Evolutionary conservation across 2,329 filamentous ascomycete species (phyloP).

Genomic region (Cryphonectria naterciae): DNA sequence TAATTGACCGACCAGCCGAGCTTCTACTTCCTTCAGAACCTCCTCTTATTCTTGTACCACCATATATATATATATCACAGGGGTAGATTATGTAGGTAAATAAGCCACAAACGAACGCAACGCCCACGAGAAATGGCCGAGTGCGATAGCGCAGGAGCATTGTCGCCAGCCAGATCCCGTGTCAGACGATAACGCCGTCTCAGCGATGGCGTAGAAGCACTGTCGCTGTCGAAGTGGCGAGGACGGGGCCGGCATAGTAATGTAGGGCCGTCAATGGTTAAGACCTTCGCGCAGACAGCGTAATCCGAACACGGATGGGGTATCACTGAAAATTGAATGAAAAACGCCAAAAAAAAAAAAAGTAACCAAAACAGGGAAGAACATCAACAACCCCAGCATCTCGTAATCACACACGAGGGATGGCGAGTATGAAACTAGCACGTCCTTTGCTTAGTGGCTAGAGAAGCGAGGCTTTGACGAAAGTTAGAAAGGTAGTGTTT

Average conservation of each 20-base stretch:
- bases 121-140: slow-evolving; percentile 28
- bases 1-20: not conserved
- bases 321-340: slow-evolving; percentile 50
- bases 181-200: slow-evolving; percentile 53
- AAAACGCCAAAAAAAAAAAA: slow-evolving; percentile 32
- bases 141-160: slow-evolving; percentile 59
- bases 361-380: slow-evolving; percentile 32
- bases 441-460: not conserved
- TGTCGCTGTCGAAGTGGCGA: slow-evolving; percentile 53
- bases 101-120: slow-evolving; percentile 23
- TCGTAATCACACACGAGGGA: not conserved
- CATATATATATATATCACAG: too few species aligned
- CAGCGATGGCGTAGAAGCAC: slow-evolving; percentile 61
- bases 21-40: not conserved
- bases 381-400: not conserved
- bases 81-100: not conserved
- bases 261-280: slow-evolving; percentile 32
- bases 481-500: slow-evolving; percentile 2
- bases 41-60: not conserved
- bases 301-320: slow-evolving; percentile 58
- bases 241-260: slow-evolving; percentile 30
- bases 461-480: not conserved
- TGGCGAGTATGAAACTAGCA: not conserved
- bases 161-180: slow-evolving; percentile 51
- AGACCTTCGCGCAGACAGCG: slow-evolving; percentile 45